Percentiles rank a stretch among this genome's conserved stretches.
phyloP scores from a whole-genome alignment of 805 yeast genomes.

The Kuraishia cidri region DNA sequence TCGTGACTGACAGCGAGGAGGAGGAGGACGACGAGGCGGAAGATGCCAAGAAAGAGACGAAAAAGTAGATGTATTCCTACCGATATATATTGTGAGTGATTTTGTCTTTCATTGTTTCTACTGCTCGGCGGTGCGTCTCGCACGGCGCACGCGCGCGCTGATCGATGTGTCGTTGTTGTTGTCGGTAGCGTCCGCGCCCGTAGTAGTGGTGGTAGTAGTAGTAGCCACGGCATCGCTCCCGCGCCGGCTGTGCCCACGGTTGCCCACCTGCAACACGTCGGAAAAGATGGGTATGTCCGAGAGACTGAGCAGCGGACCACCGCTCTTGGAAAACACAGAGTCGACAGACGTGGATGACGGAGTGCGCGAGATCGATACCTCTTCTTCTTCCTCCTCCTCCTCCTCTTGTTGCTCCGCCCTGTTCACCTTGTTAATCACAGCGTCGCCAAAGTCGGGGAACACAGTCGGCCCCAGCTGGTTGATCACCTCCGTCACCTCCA shows the following conservation, averaged over 20 bases:
- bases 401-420: slow-evolving; percentile 8
- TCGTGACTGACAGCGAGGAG: slow-evolving; percentile 43
- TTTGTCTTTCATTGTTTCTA: too few species aligned
- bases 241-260: slow-evolving; percentile 1
- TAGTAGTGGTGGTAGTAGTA: not conserved
- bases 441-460: slow-evolving; percentile 75
- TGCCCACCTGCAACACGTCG: slow-evolving; percentile 16
- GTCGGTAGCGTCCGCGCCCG: not conserved
- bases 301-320: slow-evolving; percentile 13
- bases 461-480: slow-evolving; percentile 78
- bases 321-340: slow-evolving; percentile 7
- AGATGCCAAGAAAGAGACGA: slow-evolving; percentile 9
- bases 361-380: slow-evolving; percentile 6
- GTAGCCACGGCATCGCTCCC: not conserved
- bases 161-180: not conserved
- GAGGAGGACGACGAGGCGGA: slow-evolving; percentile 19
- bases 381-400: slow-evolving; percentile 13
- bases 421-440: slow-evolving; percentile 4
- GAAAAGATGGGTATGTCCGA: slow-evolving; percentile 22
- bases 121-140: too few species aligned
- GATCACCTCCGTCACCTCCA: slow-evolving; percentile 70
- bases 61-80: not conserved
- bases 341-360: slow-evolving; percentile 1
- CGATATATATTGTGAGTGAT: not conserved
- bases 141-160: not conserved